Evolutionary conservation across 352 stramenopile genomes (phyloP).

Genomic region (Phytophthora pistaciae): DNA sequence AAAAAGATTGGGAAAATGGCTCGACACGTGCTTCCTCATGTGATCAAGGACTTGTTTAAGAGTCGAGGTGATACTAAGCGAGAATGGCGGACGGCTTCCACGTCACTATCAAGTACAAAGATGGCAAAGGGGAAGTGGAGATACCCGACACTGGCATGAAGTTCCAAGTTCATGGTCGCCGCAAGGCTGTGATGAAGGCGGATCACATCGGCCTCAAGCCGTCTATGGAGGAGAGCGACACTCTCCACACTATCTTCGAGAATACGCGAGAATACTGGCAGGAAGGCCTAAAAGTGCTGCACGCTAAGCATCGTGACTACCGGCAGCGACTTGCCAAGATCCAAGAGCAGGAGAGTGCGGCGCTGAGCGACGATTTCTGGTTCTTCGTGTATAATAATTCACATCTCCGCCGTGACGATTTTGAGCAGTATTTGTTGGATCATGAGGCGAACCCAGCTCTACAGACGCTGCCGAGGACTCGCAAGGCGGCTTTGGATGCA

Average conservation of each 20-base stretch:
- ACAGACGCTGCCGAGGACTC: not conserved
- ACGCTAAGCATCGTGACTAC: not conserved
- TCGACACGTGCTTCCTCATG: too few species aligned
- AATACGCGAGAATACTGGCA: not conserved
- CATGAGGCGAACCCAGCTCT: conserved; percentile 4
- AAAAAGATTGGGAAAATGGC: too few species aligned
- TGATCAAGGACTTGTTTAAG: not conserved
- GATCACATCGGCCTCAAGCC: conserved; percentile 3
- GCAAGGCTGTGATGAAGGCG: conserved; percentile 1
- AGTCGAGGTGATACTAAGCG: not conserved
- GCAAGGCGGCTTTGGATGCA: not conserved
- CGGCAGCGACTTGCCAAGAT: not conserved
- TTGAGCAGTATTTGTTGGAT: conserved; percentile 20
- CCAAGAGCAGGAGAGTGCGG: not conserved
- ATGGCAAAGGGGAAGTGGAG: not conserved
- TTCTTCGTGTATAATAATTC: conserved; percentile 47
- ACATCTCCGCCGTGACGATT: conserved; percentile 5
- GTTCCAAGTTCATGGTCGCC: not conserved
- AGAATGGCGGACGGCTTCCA: not conserved
- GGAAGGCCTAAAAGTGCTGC: not conserved
- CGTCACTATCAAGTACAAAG: not conserved
- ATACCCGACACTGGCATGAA: not conserved
- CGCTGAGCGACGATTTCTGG: conserved; percentile 46
- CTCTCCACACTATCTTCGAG: not conserved
- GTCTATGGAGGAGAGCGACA: conserved; percentile 1